phyloP scores from a whole-genome alignment of 371 early-diverging fungal species.

The Parasitella parasitica region DNA sequence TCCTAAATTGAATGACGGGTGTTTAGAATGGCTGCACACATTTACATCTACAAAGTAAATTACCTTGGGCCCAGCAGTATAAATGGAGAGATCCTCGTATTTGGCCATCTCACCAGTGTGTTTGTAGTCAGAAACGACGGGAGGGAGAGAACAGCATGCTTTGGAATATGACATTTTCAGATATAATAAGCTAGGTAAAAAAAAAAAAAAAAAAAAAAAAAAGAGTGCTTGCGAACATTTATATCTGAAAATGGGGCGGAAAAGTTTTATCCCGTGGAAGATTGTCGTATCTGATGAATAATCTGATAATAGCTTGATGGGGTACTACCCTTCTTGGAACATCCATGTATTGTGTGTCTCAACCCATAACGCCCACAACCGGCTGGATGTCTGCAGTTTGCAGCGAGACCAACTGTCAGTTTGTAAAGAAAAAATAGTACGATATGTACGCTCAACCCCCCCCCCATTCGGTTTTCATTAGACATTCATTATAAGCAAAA shows the following conservation, averaged over 20 bases:
- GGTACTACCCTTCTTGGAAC: too few relatives aligned
- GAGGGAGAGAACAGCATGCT: constrained; percentile 65
- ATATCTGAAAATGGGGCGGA: not conserved
- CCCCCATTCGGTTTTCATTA: too few relatives aligned
- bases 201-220: not conserved
- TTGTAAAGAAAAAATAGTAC: too few relatives aligned
- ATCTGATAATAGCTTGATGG: not conserved
- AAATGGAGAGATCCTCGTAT: constrained; percentile 42
- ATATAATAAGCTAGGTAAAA: not conserved
- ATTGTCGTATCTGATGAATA: too few relatives aligned
- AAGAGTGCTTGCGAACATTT: not conserved
- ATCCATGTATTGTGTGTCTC: too few relatives aligned
- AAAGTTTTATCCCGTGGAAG: not conserved
- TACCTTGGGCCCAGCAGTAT: constrained; percentile 40
- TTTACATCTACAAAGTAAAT: not conserved
- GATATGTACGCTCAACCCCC: too few relatives aligned
- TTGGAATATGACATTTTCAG: constrained; percentile 49
- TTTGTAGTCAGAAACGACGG: constrained; percentile 58
- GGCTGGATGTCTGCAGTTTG: too few relatives aligned
- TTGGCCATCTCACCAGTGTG: constrained; percentile 52
- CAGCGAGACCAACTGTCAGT: too few relatives aligned
- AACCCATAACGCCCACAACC: too few relatives aligned
- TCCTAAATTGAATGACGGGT: constrained; percentile 11
- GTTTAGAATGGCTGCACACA: not conserved
- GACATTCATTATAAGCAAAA: too few relatives aligned